Evolutionary conservation across 2,329 filamentous ascomycete species (phyloP).

Genomic region (Capronia coronata): DNA sequence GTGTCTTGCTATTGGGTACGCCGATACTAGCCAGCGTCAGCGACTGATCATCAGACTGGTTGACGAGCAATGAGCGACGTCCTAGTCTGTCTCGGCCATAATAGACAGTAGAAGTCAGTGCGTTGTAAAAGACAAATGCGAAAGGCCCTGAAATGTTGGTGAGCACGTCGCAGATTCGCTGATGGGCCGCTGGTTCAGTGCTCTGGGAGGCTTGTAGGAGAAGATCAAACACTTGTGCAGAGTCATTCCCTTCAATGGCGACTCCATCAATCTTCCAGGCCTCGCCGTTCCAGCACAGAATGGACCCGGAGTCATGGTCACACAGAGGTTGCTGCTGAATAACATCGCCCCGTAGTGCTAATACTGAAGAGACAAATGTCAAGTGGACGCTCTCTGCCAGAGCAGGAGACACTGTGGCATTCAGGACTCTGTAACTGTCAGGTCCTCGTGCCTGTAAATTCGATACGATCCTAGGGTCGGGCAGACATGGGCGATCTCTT

Average conservation of each 20-base stretch:
- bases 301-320: conserved; percentile 51
- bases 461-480: conserved; percentile 35
- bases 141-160: conserved; percentile 71
- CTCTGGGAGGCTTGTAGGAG: conserved; percentile 44
- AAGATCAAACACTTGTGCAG: conserved; percentile 58
- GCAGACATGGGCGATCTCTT: conserved; percentile 49
- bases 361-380: conserved; percentile 72
- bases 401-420: conserved; percentile 25
- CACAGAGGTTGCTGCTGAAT: conserved; percentile 67
- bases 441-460: conserved; percentile 40
- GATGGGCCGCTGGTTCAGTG: conserved; percentile 13
- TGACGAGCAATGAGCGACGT: conserved; percentile 63
- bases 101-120: conserved; percentile 55
- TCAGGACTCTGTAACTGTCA: conserved; percentile 36
- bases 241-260: conserved; percentile 67
- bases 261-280: conserved; percentile 68
- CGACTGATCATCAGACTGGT: conserved; percentile 36
- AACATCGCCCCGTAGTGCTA: conserved; percentile 74
- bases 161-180: conserved; percentile 48
- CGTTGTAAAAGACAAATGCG: conserved; percentile 79
- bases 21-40: conserved; percentile 67
- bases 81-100: conserved; percentile 85
- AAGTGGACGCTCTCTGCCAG: conserved; percentile 38
- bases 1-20: conserved; percentile 51
- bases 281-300: conserved; percentile 96